These are phyloP conservation scores for Blastocrithidia nonstop DNA, from an alignment of 208 protist species.

Conservation along the genomic window DNA sequence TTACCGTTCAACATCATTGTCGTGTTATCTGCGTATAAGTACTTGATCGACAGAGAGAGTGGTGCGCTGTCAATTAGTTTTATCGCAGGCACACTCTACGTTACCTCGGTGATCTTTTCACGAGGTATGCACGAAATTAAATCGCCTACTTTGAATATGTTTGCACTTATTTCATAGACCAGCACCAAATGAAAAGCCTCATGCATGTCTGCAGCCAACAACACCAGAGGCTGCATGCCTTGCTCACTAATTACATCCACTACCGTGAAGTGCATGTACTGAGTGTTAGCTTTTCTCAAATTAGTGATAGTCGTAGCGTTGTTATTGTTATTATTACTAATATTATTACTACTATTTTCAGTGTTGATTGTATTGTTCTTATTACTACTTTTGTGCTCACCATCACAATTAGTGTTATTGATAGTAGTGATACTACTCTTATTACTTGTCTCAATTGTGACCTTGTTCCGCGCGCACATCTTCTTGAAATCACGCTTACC, in stretches of 20 bases:
- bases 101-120: constrained; percentile 12
- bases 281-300: not conserved
- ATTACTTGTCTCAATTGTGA: too few species aligned
- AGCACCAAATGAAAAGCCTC: constrained; percentile 37
- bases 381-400: not conserved
- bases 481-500: constrained; percentile 41
- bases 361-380: not conserved
- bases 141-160: constrained; percentile 43
- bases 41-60: constrained; percentile 14
- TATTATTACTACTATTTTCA: constrained; percentile 1
- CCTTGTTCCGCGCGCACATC: constrained; percentile 13
- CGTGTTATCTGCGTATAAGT: constrained; percentile 28
- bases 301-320: too few species aligned
- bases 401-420: too few species aligned
- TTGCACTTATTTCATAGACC: constrained; percentile 30
- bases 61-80: constrained; percentile 16
- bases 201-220: constrained; percentile 25
- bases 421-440: too few species aligned
- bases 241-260: constrained; percentile 52
- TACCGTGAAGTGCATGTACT: constrained; percentile 5
- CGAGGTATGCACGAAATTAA: constrained; percentile 18
- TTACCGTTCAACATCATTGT: constrained; percentile 40
- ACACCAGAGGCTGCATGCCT: constrained; percentile 41
- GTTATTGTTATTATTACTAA: too few species aligned
- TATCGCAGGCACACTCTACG: constrained; percentile 27